Evolutionary conservation across 2,329 filamentous ascomycete genomes (phyloP).

Genomic region (Neopestalotiopsis sp.): DNA sequence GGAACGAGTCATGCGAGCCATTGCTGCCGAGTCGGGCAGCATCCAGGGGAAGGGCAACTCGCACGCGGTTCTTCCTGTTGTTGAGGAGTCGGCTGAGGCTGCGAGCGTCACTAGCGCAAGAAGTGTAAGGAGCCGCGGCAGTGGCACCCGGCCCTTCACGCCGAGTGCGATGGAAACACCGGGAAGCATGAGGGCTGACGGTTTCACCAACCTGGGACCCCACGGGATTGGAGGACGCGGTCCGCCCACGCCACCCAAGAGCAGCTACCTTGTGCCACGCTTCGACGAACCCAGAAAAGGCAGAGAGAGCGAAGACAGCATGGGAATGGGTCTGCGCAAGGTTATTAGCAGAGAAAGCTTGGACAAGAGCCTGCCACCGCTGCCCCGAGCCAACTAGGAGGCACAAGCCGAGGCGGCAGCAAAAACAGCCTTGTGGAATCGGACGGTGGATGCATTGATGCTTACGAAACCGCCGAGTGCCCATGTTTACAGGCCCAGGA

Average conservation of each 20-base stretch:
- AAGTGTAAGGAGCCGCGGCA: slow-evolving; percentile 60
- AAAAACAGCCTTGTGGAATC: slow-evolving; percentile 10
- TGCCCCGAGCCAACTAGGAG: slow-evolving; percentile 43
- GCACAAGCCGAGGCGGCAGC: slow-evolving; percentile 18
- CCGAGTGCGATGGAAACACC: slow-evolving; percentile 37
- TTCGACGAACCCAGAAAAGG: slow-evolving; percentile 31
- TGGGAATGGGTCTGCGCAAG: slow-evolving; percentile 37
- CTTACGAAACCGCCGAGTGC: background rate
- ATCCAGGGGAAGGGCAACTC: slow-evolving; percentile 32
- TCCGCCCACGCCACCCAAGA: slow-evolving; percentile 55
- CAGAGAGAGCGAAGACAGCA: slow-evolving; percentile 30
- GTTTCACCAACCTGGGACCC: slow-evolving; percentile 38
- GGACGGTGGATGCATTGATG: slow-evolving; percentile 10
- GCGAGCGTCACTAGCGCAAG: slow-evolving; percentile 53
- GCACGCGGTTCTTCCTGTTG: slow-evolving; percentile 70
- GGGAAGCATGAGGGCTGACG: slow-evolving; percentile 35
- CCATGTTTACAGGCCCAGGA: background rate
- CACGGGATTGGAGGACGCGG: slow-evolving; percentile 36
- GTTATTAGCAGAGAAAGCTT: slow-evolving; percentile 60
- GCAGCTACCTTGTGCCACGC: slow-evolving; percentile 44
- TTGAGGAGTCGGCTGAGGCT: slow-evolving; percentile 86
- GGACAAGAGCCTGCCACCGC: slow-evolving; percentile 64
- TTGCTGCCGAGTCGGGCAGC: slow-evolving; percentile 28
- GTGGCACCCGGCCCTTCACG: slow-evolving; percentile 37
- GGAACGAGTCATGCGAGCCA: slow-evolving; percentile 36